phyloP scores from a whole-genome alignment of 345 rosid genomes.

The Erysimum cheiranthoides region DNA sequence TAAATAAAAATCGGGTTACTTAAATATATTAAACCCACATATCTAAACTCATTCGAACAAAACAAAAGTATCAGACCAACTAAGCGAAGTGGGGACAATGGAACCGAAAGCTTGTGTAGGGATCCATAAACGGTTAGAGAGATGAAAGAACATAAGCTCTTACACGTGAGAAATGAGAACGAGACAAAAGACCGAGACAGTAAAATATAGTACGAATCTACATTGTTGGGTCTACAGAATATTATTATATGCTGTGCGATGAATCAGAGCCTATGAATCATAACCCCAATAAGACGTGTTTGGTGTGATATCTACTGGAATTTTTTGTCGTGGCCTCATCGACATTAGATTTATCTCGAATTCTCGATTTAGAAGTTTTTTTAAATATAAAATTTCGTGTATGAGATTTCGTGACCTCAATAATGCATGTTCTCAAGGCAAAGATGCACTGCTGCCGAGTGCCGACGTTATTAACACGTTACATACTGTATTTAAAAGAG shows the following conservation, averaged over 20 bases:
- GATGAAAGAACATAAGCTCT: constrained; percentile 24
- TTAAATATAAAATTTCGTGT: not conserved
- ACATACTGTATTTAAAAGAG: not conserved
- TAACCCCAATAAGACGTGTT: constrained; percentile 33
- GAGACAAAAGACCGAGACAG: constrained; percentile 23
- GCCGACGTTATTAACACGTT: constrained; percentile 4
- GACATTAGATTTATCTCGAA: constrained; percentile 20
- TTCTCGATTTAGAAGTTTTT: constrained; percentile 16
- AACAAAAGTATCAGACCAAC: not conserved
- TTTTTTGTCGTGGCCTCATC: constrained; percentile 35
- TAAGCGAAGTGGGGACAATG: constrained; percentile 34
- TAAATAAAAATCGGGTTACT: not conserved
- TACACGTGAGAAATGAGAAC: constrained; percentile 41
- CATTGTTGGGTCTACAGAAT: constrained; percentile 20
- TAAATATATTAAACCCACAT: not conserved
- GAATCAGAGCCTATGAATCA: constrained; percentile 38
- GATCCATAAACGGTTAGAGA: constrained; percentile 37
- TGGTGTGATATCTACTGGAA: constrained; percentile 46
- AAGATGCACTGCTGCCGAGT: not conserved
- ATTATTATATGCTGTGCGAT: constrained; percentile 21
- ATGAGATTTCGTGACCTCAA: constrained; percentile 2
- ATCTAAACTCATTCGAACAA: not conserved
- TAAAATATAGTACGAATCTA: constrained; percentile 30
- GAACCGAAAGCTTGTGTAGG: constrained; percentile 26
- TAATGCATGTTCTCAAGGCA: constrained; percentile 5